A percentile compares a stretch with the other conserved stretches of the same genome.
Conservation (phyloP, 805 yeast genomes). For the Candida rishiriensis region DNA sequence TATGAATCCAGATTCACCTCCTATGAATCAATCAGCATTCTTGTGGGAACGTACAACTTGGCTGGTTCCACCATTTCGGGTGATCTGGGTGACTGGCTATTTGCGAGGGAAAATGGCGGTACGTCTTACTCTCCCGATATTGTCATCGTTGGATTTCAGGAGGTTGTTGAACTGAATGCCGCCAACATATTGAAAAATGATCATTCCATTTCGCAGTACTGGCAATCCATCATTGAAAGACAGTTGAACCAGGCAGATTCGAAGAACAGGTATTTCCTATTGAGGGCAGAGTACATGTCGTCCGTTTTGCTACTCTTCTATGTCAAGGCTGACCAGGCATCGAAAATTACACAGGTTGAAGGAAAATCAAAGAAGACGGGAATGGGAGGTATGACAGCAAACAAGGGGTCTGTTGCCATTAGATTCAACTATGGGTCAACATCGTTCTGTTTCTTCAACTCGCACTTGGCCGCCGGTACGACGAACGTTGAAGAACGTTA, state of each 20-base stretch:
- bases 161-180: conserved; percentile 88
- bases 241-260: conserved; percentile 46
- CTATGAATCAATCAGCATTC: conserved; percentile 54
- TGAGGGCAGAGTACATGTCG: conserved; percentile 73
- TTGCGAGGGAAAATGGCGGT: conserved; percentile 60
- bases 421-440: conserved; percentile 80
- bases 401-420: conserved; percentile 94
- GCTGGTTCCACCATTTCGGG: conserved; percentile 61
- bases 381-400: conserved; percentile 94
- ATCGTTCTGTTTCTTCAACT: conserved; percentile 76
- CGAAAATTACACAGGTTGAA: conserved; percentile 71
- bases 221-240: conserved; percentile 67
- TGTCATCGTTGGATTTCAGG: conserved; percentile 90
- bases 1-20: conserved; percentile 53
- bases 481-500: conserved; percentile 78
- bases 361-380: conserved; percentile 97
- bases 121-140: conserved; percentile 59
- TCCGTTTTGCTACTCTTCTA: conserved; percentile 63
- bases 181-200: conserved; percentile 87
- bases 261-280: conserved; percentile 46
- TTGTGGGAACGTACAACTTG: conserved; percentile 83
- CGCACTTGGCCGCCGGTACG: conserved; percentile 93
- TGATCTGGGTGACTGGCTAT: conserved; percentile 75
- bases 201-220: conserved; percentile 65
- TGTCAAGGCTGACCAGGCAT: conserved; percentile 45